phyloP scores from a whole-genome alignment of 129 eudicot species.

The Escallonia rubra region DNA sequence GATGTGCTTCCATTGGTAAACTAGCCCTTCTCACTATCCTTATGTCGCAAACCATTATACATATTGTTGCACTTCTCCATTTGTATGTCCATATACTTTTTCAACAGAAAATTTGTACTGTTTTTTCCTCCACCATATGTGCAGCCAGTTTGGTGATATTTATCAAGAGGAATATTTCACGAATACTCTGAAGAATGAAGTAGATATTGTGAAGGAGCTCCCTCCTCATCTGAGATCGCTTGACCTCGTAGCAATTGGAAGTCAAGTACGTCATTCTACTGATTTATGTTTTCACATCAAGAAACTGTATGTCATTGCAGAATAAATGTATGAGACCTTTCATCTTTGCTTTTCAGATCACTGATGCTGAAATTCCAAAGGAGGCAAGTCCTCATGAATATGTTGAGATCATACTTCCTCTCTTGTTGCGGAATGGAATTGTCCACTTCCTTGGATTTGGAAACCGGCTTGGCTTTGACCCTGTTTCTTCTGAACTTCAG shows the following conservation, averaged over 20 bases:
- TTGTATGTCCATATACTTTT: too few species aligned
- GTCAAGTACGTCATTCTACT: slow-evolving; percentile 47
- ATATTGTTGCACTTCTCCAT: too few species aligned
- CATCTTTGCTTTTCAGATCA: slow-evolving; percentile 48
- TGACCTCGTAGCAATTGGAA: slow-evolving; percentile 76
- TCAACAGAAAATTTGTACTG: neutral
- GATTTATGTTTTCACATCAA: neutral
- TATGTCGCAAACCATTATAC: too few species aligned
- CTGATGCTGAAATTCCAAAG: slow-evolving; percentile 84
- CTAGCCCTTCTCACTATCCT: too few species aligned
- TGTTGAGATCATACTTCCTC: slow-evolving; percentile 51
- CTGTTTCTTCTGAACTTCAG: slow-evolving; percentile 77
- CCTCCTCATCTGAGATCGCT: slow-evolving; percentile 59
- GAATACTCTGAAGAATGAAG: slow-evolving; percentile 51
- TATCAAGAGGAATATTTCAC: slow-evolving; percentile 86
- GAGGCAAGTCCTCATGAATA: slow-evolving; percentile 77
- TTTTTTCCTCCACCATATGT: neutral
- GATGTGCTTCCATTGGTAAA: too few species aligned
- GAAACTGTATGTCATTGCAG: neutral
- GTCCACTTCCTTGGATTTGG: slow-evolving; percentile 97
- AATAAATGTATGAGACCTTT: slow-evolving; percentile 4
- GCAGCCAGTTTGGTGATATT: slow-evolving; percentile 93
- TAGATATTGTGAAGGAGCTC: slow-evolving; percentile 65
- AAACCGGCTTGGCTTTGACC: slow-evolving; percentile 90
- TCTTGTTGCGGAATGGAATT: slow-evolving; percentile 55